Conservation (phyloP, 2,329 filamentous ascomycete genomes). For the Pestalotiopsis sp. region DNA sequence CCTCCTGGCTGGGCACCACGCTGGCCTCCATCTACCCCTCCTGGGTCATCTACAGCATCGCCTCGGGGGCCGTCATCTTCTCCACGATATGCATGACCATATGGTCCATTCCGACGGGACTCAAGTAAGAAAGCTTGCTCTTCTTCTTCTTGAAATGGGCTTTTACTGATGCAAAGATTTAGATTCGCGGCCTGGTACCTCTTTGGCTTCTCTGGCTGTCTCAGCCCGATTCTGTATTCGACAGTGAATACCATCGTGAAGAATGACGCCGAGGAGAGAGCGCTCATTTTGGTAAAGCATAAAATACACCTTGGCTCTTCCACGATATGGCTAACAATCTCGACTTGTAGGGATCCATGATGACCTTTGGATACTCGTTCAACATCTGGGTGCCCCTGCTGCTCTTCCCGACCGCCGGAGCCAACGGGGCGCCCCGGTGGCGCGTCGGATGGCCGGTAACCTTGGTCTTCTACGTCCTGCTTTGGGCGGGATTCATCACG, state of each 20-base stretch:
- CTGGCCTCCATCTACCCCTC: slow-evolving; percentile 53
- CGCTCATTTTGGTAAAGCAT: slow-evolving; percentile 36
- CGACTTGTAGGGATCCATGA: slow-evolving; percentile 41
- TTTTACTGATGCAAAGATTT: slow-evolving; percentile 14
- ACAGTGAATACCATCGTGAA: slow-evolving; percentile 45
- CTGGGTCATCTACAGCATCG: slow-evolving; percentile 49
- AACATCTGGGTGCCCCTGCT: slow-evolving; percentile 48
- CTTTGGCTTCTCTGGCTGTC: slow-evolving; percentile 39
- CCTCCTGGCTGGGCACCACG: slow-evolving; percentile 52
- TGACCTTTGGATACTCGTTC: slow-evolving; percentile 49
- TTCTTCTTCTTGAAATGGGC: not conserved
- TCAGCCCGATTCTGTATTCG: slow-evolving; percentile 45
- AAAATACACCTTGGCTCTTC: not conserved
- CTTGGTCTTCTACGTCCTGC: slow-evolving; percentile 46
- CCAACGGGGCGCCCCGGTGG: slow-evolving; percentile 47
- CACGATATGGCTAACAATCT: not conserved
- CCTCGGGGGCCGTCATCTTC: slow-evolving; percentile 42
- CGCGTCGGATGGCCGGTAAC: slow-evolving; percentile 50
- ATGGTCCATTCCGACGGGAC: slow-evolving; percentile 50
- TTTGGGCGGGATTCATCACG: slow-evolving; percentile 44
- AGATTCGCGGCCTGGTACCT: slow-evolving; percentile 46
- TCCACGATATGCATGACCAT: slow-evolving; percentile 49
- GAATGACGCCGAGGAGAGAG: slow-evolving; percentile 42
- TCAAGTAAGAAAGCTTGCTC: slow-evolving; percentile 38
- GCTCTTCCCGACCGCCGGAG: slow-evolving; percentile 43